Conservation (phyloP, 768 basidiomycete species). For the Calocybe indica region DNA sequence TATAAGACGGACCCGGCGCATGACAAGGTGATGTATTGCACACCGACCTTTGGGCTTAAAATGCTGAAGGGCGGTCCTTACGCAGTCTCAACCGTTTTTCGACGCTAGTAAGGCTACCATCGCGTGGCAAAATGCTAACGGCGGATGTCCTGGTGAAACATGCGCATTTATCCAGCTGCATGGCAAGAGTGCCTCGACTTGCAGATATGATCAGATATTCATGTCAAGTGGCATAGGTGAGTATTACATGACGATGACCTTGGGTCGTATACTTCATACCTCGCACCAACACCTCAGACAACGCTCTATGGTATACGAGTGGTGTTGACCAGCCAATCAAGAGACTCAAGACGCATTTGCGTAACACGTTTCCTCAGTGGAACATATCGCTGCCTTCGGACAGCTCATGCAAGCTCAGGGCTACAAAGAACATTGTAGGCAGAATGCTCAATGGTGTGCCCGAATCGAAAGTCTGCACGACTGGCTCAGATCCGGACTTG, state of each 20-base stretch:
- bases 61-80: too few relatives aligned
- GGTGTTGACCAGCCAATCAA: slow-evolving; percentile 26
- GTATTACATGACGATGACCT: too few relatives aligned
- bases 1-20: slow-evolving; percentile 44
- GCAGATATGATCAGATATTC: not conserved
- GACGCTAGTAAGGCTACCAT: too few relatives aligned
- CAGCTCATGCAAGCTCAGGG: slow-evolving; percentile 33
- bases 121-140: not conserved
- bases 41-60: too few relatives aligned
- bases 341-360: slow-evolving; percentile 25
- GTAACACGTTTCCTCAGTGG: slow-evolving; percentile 26
- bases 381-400: slow-evolving; percentile 34
- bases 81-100: too few relatives aligned
- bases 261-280: too few relatives aligned
- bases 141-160: not conserved
- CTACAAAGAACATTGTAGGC: slow-evolving; percentile 40
- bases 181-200: not conserved
- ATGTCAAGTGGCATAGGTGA: too few relatives aligned
- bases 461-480: not conserved
- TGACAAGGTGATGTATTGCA: slow-evolving; percentile 26
- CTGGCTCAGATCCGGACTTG: too few relatives aligned
- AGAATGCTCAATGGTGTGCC: slow-evolving; percentile 34
- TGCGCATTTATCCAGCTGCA: not conserved
- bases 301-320: slow-evolving; percentile 30
- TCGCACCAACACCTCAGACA: too few relatives aligned